Evolutionary conservation across 1,139 yeast genomes (phyloP).

Genomic region (Geotrichum aggregatum): DNA sequence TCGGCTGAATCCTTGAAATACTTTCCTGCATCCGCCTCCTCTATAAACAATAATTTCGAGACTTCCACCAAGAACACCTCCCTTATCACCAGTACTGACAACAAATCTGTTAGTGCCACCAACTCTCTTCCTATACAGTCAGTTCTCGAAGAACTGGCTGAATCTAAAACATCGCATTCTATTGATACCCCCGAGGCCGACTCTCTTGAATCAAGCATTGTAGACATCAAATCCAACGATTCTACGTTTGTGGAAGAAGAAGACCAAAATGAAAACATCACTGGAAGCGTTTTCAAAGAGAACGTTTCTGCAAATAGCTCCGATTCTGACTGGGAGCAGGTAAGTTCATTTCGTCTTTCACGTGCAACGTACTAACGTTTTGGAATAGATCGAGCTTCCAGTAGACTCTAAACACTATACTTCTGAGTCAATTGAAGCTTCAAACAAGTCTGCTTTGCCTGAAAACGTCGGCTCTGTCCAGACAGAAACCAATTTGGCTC

Average conservation of each 20-base stretch:
- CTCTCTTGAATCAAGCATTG: constrained; percentile 1
- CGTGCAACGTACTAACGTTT: not conserved
- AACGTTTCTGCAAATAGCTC: not conserved
- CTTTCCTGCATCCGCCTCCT: not conserved
- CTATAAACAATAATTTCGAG: not conserved
- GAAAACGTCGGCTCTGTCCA: not conserved
- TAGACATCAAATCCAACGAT: not conserved
- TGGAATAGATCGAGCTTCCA: not conserved
- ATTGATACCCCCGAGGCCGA: not conserved
- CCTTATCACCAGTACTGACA: not conserved
- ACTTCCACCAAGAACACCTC: not conserved
- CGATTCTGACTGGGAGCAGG: constrained; percentile 6
- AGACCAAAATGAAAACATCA: not conserved
- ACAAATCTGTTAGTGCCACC: not conserved
- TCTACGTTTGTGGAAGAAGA: constrained; percentile 4
- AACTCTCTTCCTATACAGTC: not conserved
- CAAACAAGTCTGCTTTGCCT: not conserved
- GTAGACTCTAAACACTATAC: not conserved
- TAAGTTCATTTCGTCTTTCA: not conserved
- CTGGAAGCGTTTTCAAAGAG: not conserved
- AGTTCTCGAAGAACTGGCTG: not conserved
- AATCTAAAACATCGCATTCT: not conserved
- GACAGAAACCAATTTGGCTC: no score
- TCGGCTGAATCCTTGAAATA: not conserved
- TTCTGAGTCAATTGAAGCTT: not conserved